Conservation (phyloP, 208 protist species). For the Phytomonas sp. region DNA sequence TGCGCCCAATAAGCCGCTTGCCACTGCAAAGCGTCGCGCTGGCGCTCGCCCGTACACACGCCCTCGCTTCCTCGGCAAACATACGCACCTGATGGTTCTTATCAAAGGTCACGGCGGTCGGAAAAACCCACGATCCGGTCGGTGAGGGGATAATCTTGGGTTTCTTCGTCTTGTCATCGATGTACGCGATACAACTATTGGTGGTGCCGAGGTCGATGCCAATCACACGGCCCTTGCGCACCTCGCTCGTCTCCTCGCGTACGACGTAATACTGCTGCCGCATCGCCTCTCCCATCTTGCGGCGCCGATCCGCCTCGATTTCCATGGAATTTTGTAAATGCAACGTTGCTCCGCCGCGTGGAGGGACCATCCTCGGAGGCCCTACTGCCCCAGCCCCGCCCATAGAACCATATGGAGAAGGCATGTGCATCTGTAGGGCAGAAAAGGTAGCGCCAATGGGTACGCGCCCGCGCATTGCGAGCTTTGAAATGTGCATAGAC, state of each 20-base stretch:
- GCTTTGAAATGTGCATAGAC: background rate
- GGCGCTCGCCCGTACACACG: conserved; percentile 76
- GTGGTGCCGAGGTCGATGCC: conserved; percentile 98
- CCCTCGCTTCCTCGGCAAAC: conserved; percentile 84
- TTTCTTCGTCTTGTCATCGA: conserved; percentile 55
- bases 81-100: conserved; percentile 83
- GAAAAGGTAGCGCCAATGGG: conserved; percentile 17
- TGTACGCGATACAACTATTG: conserved; percentile 94
- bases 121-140: conserved; percentile 88
- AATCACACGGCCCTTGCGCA: conserved; percentile 68
- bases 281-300: conserved; percentile 59
- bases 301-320: conserved; percentile 67
- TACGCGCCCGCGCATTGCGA: background rate
- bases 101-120: conserved; percentile 86
- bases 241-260: conserved; percentile 56
- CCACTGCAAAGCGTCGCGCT: conserved; percentile 87
- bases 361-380: conserved; percentile 17
- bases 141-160: conserved; percentile 89
- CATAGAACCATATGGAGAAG: conserved; percentile 5
- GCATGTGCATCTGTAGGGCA: conserved; percentile 25
- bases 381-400: background rate
- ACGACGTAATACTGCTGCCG: conserved; percentile 66
- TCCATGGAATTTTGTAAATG: conserved; percentile 72
- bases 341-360: conserved; percentile 24
- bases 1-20: conserved; percentile 84